Evolutionary conservation across 768 basidiomycete species (phyloP).

Genomic region (Lepiota venenata): DNA sequence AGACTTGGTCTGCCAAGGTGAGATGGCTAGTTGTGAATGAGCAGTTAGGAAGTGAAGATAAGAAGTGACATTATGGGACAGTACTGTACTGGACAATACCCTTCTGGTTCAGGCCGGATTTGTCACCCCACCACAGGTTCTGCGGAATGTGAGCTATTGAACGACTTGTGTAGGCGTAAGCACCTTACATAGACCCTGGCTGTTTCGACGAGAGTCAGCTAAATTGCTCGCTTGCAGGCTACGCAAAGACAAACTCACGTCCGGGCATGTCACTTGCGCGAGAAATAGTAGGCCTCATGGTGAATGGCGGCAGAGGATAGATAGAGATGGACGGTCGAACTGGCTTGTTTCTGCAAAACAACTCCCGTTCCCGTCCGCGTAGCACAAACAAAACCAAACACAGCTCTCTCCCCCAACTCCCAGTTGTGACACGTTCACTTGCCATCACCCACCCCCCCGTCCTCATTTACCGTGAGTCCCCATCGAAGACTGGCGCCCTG

Average conservation of each 20-base stretch:
- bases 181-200: conserved; percentile 78
- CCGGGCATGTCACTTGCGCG: conserved; percentile 79
- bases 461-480: conserved; percentile 1
- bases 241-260: conserved; percentile 44
- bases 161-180: background rate
- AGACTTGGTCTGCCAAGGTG: conserved; percentile 78
- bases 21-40: conserved; percentile 51
- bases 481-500: background rate
- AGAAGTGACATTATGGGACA: conserved; percentile 26
- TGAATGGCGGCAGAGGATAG: conserved; percentile 21
- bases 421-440: background rate
- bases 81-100: conserved; percentile 81
- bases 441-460: conserved; percentile 1
- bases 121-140: conserved; percentile 92
- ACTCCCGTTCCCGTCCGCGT: conserved; percentile 32
- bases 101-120: conserved; percentile 57
- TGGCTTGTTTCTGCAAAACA: conserved; percentile 13
- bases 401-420: too few species aligned
- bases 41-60: conserved; percentile 1
- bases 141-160: conserved; percentile 26
- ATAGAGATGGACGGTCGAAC: conserved; percentile 16
- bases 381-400: conserved; percentile 26
- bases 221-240: background rate
- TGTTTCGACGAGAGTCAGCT: conserved; percentile 22
- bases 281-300: conserved; percentile 63